These are phyloP conservation scores for Marasmius tenuissimus DNA, from an alignment of 1,284 basidiomycete species.

Conservation along the genomic window DNA sequence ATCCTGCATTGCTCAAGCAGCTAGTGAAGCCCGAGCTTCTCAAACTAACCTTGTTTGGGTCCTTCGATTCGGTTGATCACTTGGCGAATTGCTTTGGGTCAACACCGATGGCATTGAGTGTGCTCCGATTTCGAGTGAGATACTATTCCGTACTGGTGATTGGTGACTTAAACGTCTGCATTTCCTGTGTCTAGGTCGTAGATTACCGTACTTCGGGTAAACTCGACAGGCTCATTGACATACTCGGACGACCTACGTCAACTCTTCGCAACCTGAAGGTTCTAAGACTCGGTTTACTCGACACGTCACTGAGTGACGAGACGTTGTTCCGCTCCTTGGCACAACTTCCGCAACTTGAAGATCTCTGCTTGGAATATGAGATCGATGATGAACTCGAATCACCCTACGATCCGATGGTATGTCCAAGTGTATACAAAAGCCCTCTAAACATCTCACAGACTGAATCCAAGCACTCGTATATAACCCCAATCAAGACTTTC, in stretches of 20 bases:
- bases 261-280: neutral
- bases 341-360: neutral
- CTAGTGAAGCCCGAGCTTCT: neutral
- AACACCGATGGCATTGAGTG: neutral
- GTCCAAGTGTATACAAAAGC: neutral
- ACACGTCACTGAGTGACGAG: neutral
- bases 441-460: neutral
- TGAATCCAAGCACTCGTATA: neutral
- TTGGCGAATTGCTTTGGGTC: neutral
- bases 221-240: too few species aligned
- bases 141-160: too few species aligned
- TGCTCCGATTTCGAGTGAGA: neutral
- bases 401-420: neutral
- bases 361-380: neutral
- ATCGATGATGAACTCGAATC: neutral
- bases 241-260: neutral
- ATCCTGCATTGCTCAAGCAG: neutral
- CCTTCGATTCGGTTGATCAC: neutral
- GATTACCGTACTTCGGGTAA: neutral
- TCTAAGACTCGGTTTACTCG: neutral
- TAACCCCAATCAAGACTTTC: neutral
- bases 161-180: neutral
- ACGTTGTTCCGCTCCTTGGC: neutral
- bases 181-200: too few species aligned
- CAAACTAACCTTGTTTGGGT: neutral